These are phyloP conservation scores for Sungouiozyma ichnusensis DNA, from an alignment of 805 yeast genomes.

Conservation along the genomic window DNA sequence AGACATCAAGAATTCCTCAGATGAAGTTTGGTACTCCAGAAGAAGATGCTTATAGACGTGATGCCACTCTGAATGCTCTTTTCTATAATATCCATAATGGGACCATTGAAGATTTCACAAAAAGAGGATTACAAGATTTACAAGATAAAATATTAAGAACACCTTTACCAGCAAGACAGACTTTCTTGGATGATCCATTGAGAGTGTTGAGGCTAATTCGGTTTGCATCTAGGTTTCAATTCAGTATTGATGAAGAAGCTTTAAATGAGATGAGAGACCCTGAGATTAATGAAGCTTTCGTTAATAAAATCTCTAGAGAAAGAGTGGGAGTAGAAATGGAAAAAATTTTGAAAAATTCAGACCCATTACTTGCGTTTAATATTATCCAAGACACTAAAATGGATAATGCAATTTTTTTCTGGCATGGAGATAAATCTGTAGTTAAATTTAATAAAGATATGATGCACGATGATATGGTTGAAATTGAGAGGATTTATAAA, in stretches of 20 bases:
- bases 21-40: slow-evolving; percentile 80
- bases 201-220: slow-evolving; percentile 78
- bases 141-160: slow-evolving; percentile 65
- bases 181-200: slow-evolving; percentile 90
- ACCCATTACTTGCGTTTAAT: slow-evolving; percentile 54
- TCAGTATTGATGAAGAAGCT: slow-evolving; percentile 49
- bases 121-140: slow-evolving; percentile 64
- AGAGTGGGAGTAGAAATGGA: slow-evolving; percentile 78
- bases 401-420: slow-evolving; percentile 47
- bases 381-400: slow-evolving; percentile 47
- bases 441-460: slow-evolving; percentile 16
- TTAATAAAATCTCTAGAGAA: slow-evolving; percentile 75
- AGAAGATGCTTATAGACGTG: slow-evolving; percentile 87
- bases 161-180: slow-evolving; percentile 74
- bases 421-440: slow-evolving; percentile 20
- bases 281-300: slow-evolving; percentile 47
- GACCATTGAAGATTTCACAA: slow-evolving; percentile 77
- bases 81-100: slow-evolving; percentile 69
- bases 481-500: slow-evolving; percentile 12
- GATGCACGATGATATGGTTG: slow-evolving; percentile 5
- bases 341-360: slow-evolving; percentile 57
- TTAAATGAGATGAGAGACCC: slow-evolving; percentile 52
- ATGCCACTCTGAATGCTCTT: slow-evolving; percentile 88
- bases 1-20: slow-evolving; percentile 75
- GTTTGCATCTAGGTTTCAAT: slow-evolving; percentile 72